Conservation (phyloP, 1,284 basidiomycete species). For the Heliocybe sulcata region DNA sequence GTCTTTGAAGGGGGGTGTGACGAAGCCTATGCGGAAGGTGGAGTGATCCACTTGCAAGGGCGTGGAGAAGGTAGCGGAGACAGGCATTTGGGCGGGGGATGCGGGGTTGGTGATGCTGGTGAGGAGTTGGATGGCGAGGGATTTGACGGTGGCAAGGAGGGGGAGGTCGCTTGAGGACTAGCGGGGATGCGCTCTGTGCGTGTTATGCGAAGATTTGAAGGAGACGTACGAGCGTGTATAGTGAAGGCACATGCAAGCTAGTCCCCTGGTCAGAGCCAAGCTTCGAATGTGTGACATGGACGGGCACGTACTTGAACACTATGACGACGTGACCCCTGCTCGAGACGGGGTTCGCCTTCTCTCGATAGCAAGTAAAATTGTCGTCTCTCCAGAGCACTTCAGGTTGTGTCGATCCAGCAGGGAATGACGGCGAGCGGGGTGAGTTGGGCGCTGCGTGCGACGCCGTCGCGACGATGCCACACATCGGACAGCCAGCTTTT, state of each 20-base stretch:
- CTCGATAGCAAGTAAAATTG: constrained; percentile 66
- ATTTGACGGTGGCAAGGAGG: constrained; percentile 55
- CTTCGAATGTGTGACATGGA: constrained; percentile 4
- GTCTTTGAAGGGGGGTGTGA: constrained; percentile 67
- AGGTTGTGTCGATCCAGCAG: constrained; percentile 35
- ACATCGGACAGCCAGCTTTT: constrained; percentile 66
- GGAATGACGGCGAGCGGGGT: constrained; percentile 35
- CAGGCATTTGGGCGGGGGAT: constrained; percentile 19
- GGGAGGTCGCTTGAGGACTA: constrained; percentile 71
- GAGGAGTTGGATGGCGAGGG: constrained; percentile 50
- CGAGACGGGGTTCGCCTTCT: constrained; percentile 60
- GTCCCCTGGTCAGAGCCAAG: not conserved
- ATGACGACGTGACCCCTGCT: constrained; percentile 63
- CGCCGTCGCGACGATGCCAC: constrained; percentile 59
- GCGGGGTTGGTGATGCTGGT: constrained; percentile 34
- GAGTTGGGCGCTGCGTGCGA: constrained; percentile 32
- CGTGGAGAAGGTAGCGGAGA: constrained; percentile 18
- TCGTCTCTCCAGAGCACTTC: constrained; percentile 69
- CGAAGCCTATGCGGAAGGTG: constrained; percentile 61
- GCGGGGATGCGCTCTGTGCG: not conserved
- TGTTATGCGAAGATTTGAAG: not conserved
- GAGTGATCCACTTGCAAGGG: constrained; percentile 19
- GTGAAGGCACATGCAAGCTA: constrained; percentile 69
- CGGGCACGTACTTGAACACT: constrained; percentile 58
- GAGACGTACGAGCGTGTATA: constrained; percentile 58